phyloP scores from a whole-genome alignment of 495 filamentous ascomycete genomes.

The Neurospora sp. region DNA sequence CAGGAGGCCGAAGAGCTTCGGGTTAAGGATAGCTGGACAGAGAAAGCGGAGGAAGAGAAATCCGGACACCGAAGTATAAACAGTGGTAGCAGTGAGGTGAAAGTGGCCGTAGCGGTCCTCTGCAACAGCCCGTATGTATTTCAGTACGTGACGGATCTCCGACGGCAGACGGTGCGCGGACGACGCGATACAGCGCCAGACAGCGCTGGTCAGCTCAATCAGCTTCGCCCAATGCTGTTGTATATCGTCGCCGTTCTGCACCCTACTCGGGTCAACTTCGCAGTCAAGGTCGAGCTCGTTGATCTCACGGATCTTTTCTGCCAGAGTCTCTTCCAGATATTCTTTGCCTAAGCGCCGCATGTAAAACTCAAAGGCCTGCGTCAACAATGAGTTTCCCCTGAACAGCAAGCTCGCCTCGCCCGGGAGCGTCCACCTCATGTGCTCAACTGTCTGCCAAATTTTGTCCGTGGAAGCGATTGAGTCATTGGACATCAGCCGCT shows the following conservation, averaged over 20 bases:
- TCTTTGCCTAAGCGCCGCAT: conserved; percentile 93
- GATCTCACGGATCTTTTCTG: conserved; percentile 77
- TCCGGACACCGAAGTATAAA: conserved; percentile 89
- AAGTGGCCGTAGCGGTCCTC: conserved; percentile 98
- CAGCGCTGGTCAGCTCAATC: conserved; percentile 61
- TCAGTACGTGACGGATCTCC: conserved; percentile 78
- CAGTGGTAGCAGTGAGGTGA: conserved; percentile 62
- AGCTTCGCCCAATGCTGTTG: conserved; percentile 77
- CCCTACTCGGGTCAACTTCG: conserved; percentile 81
- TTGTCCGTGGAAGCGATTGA: conserved; percentile 51
- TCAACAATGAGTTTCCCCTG: conserved; percentile 87
- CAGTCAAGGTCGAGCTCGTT: conserved; percentile 83
- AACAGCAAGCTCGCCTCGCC: conserved; percentile 92
- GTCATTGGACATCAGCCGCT: conserved; percentile 70
- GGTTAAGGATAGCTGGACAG: conserved; percentile 90
- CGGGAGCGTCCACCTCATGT: conserved; percentile 52
- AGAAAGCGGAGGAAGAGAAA: conserved; percentile 96
- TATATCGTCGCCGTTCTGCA: conserved; percentile 62
- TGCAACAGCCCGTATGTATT: conserved; percentile 86
- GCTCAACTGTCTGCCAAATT: conserved; percentile 44
- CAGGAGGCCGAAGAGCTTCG: conserved; percentile 88
- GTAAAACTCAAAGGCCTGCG: conserved; percentile 86
- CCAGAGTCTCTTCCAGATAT: conserved; percentile 80
- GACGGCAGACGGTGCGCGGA: conserved; percentile 67
- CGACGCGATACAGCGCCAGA: conserved; percentile 74